phyloP scores from a whole-genome alignment of 306 rosid species.

The Mimosa bimucronata region DNA sequence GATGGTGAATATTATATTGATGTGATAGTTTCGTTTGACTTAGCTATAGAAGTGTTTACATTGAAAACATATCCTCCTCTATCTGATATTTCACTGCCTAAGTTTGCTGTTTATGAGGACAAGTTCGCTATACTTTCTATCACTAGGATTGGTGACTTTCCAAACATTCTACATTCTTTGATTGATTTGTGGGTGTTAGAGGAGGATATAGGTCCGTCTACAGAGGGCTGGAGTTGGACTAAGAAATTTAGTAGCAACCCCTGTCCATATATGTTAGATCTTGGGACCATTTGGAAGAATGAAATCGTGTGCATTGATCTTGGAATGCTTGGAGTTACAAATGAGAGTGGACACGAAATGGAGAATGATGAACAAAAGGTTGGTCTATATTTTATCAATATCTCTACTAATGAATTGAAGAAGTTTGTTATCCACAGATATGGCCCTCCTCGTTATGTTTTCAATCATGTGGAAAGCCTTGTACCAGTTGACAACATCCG shows the following conservation, averaged over 20 bases:
- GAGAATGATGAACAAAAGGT: neutral
- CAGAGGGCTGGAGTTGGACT: neutral
- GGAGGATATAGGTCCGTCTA: neutral
- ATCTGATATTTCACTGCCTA: too few relatives aligned
- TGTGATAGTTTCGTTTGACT: too few relatives aligned
- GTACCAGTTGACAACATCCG: neutral
- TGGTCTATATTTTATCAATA: neutral
- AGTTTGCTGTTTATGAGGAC: too few relatives aligned
- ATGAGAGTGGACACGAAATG: too few relatives aligned
- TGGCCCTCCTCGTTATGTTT: neutral
- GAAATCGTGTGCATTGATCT: neutral
- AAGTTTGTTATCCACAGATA: neutral
- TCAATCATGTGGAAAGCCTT: neutral
- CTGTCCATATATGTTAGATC: neutral
- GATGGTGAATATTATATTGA: too few relatives aligned
- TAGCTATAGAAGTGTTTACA: too few relatives aligned
- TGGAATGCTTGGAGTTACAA: neutral
- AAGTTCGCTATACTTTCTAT: too few relatives aligned
- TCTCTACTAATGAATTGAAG: neutral
- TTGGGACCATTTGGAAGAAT: neutral
- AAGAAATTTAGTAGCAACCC: neutral
- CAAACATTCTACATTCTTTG: too few relatives aligned
- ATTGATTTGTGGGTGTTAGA: too few relatives aligned
- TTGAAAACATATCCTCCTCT: too few relatives aligned
- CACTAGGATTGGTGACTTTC: too few relatives aligned